Evolutionary conservation across 2,329 filamentous ascomycete species (phyloP), one percentile per base, ranked within the genome.

Genomic region (Talaromyces atroroseus): DNA sequence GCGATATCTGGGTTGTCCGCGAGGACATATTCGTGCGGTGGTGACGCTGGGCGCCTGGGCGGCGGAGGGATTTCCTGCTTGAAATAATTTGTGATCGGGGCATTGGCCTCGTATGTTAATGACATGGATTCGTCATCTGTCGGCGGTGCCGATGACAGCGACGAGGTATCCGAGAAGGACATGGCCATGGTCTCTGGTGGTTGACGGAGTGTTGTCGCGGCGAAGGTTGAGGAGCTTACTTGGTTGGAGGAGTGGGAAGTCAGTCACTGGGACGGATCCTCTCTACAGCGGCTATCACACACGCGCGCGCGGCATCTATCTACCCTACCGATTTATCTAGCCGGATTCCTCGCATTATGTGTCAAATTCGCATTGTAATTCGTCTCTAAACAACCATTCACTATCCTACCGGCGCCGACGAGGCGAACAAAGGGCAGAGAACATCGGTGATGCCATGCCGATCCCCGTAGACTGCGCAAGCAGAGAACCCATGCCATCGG

Each of bases 1-100:
- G 92, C 88, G 76, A 97, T 92, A 69, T 94, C 88, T 60, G 88
- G 82, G 72, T 95, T 96, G 71, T 97, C 92, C 60, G 90, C 90
- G 56, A 96, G 79, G 26, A 90, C 87, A 73, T 88, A 89, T 79
- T 96, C 90, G 72, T 96, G 92, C 8, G 90, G 86, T 64, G 92
- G 92, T 63, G 92, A 96, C 20, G 90, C 86, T 57, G 88, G 86
- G 70, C 92, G 82, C 79, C 94, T 95, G 67, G 83, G 84, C 66
- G 85, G 80, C 57, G 85, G 85, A 61, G 87, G 85, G 64, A 85
- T 83, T 60, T 71, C 66, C 57, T 68, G 71, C 65, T 76, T 78
- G 68, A 79, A 78, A 67, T 78, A 79, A 59, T 76, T 77, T 54
- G 72, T 67, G 56, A 79, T 72, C 40, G 73, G 76, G 32, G 69